Percentiles rank a stretch among this genome's conserved stretches.
Conservation (phyloP, 805 yeast genomes). For the Teunomyces barrocoloradensis region DNA sequence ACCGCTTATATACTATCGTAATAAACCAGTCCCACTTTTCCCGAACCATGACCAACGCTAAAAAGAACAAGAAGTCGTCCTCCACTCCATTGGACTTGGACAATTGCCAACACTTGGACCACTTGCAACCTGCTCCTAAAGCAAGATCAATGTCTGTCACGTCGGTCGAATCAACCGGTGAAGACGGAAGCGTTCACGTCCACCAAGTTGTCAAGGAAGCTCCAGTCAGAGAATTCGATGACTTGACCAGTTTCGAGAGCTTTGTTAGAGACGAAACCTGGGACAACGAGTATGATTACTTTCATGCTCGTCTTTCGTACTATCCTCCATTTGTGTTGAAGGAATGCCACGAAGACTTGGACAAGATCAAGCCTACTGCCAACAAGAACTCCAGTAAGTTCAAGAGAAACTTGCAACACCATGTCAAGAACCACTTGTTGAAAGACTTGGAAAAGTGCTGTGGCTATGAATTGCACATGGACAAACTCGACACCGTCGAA, state of each 20-base stretch:
- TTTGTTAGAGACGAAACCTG: slow-evolving; percentile 70
- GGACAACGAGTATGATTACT: slow-evolving; percentile 70
- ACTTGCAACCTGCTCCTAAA: slow-evolving; percentile 38
- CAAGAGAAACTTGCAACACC: slow-evolving; percentile 72
- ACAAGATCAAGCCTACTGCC: slow-evolving; percentile 68
- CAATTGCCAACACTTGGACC: slow-evolving; percentile 37
- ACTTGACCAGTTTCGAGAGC: slow-evolving; percentile 57
- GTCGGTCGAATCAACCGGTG: slow-evolving; percentile 35
- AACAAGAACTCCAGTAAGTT: slow-evolving; percentile 71
- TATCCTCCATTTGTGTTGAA: slow-evolving; percentile 72
- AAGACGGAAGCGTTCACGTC: slow-evolving; percentile 22
- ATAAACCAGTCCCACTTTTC: neutral
- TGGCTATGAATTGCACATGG: slow-evolving; percentile 56
- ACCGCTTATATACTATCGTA: slow-evolving; percentile 1
- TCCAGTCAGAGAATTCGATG: slow-evolving; percentile 54
- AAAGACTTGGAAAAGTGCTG: slow-evolving; percentile 61
- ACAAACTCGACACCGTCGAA: slow-evolving; percentile 47
- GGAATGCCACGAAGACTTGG: slow-evolving; percentile 66
- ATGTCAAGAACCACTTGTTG: slow-evolving; percentile 66
- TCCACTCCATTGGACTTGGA: slow-evolving; percentile 34
- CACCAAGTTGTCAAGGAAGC: slow-evolving; percentile 36
- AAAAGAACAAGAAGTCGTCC: slow-evolving; percentile 25
- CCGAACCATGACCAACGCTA: slow-evolving; percentile 18
- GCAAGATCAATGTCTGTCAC: slow-evolving; percentile 38
- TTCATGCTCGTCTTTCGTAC: slow-evolving; percentile 65